A percentile compares a stretch with the other conserved stretches of the same genome.
Conservation (phyloP, 2,329 filamentous ascomycete species). For the Aspergillus intermedius region DNA sequence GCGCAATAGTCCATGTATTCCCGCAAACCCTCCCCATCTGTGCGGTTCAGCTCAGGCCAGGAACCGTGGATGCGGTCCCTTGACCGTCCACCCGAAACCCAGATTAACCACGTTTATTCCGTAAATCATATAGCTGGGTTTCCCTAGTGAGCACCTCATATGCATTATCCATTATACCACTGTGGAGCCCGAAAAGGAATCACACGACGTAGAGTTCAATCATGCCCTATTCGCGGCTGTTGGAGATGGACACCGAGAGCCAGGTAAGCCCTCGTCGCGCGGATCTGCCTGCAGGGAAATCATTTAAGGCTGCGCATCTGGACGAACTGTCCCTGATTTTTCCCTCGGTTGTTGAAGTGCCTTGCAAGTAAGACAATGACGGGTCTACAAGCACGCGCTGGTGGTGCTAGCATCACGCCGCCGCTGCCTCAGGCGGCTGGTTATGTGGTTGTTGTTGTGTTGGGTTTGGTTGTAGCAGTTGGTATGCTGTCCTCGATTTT, state of each 20-base stretch:
- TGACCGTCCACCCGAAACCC: too few relatives aligned
- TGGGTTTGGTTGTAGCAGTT: constrained; percentile 37
- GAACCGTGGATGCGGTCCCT: too few relatives aligned
- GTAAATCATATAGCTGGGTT: too few relatives aligned
- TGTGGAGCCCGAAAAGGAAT: constrained; percentile 2
- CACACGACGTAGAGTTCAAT: not conserved
- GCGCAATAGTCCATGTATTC: too few relatives aligned
- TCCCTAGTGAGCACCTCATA: constrained; percentile 6
- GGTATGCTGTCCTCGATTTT: constrained; percentile 15
- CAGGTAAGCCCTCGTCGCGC: not conserved
- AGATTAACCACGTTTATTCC: too few relatives aligned
- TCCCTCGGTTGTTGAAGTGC: not conserved
- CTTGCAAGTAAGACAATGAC: constrained; percentile 7
- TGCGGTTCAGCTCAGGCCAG: too few relatives aligned
- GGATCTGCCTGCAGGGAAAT: not conserved
- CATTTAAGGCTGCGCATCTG: not conserved
- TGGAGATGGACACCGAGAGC: not conserved
- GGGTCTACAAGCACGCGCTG: constrained; percentile 10
- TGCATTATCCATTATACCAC: constrained; percentile 7
- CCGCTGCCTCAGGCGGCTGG: constrained; percentile 35
- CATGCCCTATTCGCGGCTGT: not conserved
- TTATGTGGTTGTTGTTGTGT: constrained; percentile 38
- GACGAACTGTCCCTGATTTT: not conserved
- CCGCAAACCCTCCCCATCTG: too few relatives aligned
- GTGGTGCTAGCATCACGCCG: constrained; percentile 20